These are phyloP conservation scores for Cryptococcus maquisensis DNA, from an alignment of 1,284 basidiomycete species.

Conservation along the genomic window DNA sequence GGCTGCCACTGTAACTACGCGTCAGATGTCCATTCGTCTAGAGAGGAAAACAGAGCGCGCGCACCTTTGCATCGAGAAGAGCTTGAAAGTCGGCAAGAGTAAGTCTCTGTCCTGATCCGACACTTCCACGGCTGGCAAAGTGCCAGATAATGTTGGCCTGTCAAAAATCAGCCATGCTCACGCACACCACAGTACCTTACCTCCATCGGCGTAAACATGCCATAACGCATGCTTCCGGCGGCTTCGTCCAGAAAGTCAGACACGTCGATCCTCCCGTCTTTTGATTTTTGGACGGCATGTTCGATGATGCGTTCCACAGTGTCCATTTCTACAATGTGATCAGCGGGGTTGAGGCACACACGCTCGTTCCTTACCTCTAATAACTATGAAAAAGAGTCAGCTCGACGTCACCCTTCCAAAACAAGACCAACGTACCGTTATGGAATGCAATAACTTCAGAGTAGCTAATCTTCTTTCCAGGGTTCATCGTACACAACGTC, in stretches of 20 bases:
- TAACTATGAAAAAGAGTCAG: conserved; percentile 50
- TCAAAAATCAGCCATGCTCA: neutral
- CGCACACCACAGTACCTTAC: conserved; percentile 9
- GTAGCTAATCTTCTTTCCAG: conserved; percentile 84
- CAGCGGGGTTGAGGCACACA: neutral
- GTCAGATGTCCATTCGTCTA: conserved; percentile 1
- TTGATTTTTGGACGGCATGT: conserved; percentile 72
- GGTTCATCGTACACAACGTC: conserved; percentile 77
- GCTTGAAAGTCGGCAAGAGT: conserved; percentile 83
- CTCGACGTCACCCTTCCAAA: neutral
- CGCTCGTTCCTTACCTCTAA: conserved; percentile 58
- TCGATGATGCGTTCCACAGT: conserved; percentile 69
- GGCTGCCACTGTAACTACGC: conserved; percentile 27
- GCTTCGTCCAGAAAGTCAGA: conserved; percentile 53
- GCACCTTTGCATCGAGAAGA: conserved; percentile 61
- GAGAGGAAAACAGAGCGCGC: neutral
- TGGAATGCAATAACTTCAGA: conserved; percentile 93
- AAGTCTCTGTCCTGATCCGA: conserved; percentile 58
- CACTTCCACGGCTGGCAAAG: conserved; percentile 75
- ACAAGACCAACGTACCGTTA: conserved; percentile 57
- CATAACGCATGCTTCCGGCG: conserved; percentile 66
- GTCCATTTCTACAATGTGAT: conserved; percentile 67
- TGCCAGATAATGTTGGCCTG: conserved; percentile 90
- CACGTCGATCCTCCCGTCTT: conserved; percentile 74
- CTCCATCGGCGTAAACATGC: conserved; percentile 92